phyloP scores from a whole-genome alignment of 208 protist species.

The Naegleria lovaniensis region DNA sequence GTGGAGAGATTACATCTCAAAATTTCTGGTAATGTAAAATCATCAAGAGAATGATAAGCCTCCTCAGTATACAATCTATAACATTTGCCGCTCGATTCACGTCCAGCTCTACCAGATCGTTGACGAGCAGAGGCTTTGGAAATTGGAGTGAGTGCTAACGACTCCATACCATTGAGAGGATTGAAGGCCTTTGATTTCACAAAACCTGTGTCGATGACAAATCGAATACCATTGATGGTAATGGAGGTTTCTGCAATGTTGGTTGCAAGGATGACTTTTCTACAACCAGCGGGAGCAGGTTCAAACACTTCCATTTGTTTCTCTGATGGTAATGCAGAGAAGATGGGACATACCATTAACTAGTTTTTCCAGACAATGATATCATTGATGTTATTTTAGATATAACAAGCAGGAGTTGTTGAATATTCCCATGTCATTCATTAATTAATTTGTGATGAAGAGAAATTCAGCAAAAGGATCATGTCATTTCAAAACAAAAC shows the following conservation, averaged over 20 bases:
- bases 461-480: background rate
- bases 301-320: slow-evolving; percentile 81
- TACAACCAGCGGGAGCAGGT: slow-evolving; percentile 56
- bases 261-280: slow-evolving; percentile 87
- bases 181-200: slow-evolving; percentile 77
- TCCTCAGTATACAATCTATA: slow-evolving; percentile 66
- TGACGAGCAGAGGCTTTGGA: slow-evolving; percentile 63
- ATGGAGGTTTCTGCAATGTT: slow-evolving; percentile 94
- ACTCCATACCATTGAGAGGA: slow-evolving; percentile 70
- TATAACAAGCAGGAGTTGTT: slow-evolving; percentile 54
- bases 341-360: slow-evolving; percentile 71
- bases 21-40: slow-evolving; percentile 42
- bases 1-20: slow-evolving; percentile 35
- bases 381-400: slow-evolving; percentile 38
- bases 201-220: slow-evolving; percentile 87
- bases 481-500: too few species aligned
- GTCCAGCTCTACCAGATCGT: slow-evolving; percentile 55
- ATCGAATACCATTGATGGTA: slow-evolving; percentile 88
- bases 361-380: too few species aligned
- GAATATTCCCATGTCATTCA: slow-evolving; percentile 78
- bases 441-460: slow-evolving; percentile 79
- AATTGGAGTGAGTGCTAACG: slow-evolving; percentile 62
- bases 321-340: slow-evolving; percentile 72
- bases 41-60: slow-evolving; percentile 55
- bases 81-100: slow-evolving; percentile 60